Conservation (phyloP, 140 eudicot species). For the Flaveria floridana region DNA sequence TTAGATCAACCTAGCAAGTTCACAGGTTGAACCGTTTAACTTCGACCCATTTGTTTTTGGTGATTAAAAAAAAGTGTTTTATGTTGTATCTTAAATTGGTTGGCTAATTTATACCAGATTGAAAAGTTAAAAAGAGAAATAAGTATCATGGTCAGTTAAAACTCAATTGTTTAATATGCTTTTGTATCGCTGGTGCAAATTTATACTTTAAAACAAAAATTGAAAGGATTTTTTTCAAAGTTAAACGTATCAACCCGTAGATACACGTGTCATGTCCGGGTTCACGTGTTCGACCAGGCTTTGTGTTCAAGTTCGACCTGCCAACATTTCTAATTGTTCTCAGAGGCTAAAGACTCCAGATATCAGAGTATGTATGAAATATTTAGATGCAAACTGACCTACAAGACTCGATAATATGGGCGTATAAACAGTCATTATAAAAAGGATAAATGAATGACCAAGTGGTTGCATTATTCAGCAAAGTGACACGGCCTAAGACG, state of each 20-base stretch:
- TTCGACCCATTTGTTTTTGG: neutral
- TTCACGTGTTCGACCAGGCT: neutral
- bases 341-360: neutral
- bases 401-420: slow-evolving; percentile 15
- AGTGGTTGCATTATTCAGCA: neutral
- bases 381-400: slow-evolving; percentile 10
- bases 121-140: neutral
- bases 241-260: neutral
- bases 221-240: neutral
- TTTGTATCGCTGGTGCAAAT: neutral
- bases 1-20: neutral
- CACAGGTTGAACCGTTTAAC: neutral
- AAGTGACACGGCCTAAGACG: neutral
- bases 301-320: neutral
- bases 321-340: neutral
- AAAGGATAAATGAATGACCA: neutral
- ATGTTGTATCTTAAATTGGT: neutral
- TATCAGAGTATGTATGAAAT: slow-evolving; percentile 7
- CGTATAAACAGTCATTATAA: neutral
- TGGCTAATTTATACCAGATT: neutral
- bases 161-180: neutral
- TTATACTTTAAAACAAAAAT: neutral
- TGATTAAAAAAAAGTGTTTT: neutral
- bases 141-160: slow-evolving; percentile 2
- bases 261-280: neutral